Conservation (phyloP, 805 yeast genomes). For the Saccharomyces mikatae region DNA sequence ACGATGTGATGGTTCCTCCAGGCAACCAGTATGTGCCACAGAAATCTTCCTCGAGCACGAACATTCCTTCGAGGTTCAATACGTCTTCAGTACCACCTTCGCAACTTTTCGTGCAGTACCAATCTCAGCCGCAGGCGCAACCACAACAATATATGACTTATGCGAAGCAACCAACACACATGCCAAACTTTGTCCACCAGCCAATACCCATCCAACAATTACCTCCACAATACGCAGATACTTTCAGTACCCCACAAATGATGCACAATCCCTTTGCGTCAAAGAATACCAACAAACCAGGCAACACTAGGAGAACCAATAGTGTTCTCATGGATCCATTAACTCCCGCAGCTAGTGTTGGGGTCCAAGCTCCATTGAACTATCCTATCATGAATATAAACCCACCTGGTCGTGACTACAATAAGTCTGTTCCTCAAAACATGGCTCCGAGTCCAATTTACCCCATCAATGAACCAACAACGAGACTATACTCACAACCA, state of each 20-base stretch:
- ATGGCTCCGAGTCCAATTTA: constrained; percentile 1
- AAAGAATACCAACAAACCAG: constrained; percentile 5
- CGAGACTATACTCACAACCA: background rate
- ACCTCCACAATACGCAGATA: background rate
- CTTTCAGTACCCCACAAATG: constrained; percentile 2
- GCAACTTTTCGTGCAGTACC: constrained; percentile 1
- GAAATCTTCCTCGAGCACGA: background rate
- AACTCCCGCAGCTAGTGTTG: constrained; percentile 2
- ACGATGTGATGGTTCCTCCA: background rate
- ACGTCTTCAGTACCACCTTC: constrained; percentile 4
- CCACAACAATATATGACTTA: constrained; percentile 2
- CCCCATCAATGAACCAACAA: background rate
- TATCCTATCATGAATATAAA: constrained; percentile 1
- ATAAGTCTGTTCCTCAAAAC: constrained; percentile 1
- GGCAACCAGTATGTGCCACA: background rate
- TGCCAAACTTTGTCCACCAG: constrained; percentile 3
- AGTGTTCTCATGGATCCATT: constrained; percentile 23
- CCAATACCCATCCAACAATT: background rate
- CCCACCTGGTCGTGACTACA: background rate
- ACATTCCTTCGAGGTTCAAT: background rate
- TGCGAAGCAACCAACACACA: constrained; percentile 1
- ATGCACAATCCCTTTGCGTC: constrained; percentile 22
- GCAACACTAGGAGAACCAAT: constrained; percentile 18
- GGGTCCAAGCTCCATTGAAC: background rate
- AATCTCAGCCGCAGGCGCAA: constrained; percentile 9